These are phyloP conservation scores for Stromatinia cepivora DNA, from an alignment of 2,329 filamentous ascomycete genomes.

Conservation along the genomic window DNA sequence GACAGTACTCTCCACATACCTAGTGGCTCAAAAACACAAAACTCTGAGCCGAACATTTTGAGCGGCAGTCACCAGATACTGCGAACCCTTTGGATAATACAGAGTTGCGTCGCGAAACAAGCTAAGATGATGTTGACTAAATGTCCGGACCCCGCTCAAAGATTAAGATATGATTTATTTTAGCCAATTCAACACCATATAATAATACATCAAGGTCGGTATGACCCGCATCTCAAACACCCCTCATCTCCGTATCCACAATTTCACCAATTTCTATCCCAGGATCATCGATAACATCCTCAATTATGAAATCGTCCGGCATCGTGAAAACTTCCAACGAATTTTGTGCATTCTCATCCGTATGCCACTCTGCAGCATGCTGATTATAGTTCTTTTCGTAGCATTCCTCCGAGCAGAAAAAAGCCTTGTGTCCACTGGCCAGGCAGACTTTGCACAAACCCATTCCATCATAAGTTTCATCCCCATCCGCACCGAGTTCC, in stretches of 20 bases:
- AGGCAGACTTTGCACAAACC: slow-evolving; percentile 16
- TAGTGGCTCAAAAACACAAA: neutral
- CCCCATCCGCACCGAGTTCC: neutral
- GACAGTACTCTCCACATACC: neutral
- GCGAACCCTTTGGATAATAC: neutral
- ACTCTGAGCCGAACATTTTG: neutral
- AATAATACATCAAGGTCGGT: neutral
- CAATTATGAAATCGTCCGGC: slow-evolving; percentile 2
- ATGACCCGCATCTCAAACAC: neutral
- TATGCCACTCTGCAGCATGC: slow-evolving; percentile 12
- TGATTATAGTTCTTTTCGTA: slow-evolving; percentile 15
- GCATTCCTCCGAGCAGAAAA: slow-evolving; percentile 14
- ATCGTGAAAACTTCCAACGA: slow-evolving; percentile 2
- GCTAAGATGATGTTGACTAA: neutral
- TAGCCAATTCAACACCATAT: neutral
- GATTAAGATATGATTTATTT: neutral
- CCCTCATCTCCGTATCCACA: slow-evolving; percentile 14
- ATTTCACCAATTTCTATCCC: slow-evolving; percentile 14
- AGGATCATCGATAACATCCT: slow-evolving; percentile 7
- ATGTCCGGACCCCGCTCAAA: neutral
- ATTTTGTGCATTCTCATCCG: slow-evolving; percentile 13
- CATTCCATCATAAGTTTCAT: neutral
- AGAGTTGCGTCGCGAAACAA: too few species aligned
- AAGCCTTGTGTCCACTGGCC: slow-evolving; percentile 9
- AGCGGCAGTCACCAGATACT: neutral